Evolutionary conservation across 129 eudicot species (phyloP), one percentile per base, ranked within the genome.

Genomic region (Lonicera japonica): DNA sequence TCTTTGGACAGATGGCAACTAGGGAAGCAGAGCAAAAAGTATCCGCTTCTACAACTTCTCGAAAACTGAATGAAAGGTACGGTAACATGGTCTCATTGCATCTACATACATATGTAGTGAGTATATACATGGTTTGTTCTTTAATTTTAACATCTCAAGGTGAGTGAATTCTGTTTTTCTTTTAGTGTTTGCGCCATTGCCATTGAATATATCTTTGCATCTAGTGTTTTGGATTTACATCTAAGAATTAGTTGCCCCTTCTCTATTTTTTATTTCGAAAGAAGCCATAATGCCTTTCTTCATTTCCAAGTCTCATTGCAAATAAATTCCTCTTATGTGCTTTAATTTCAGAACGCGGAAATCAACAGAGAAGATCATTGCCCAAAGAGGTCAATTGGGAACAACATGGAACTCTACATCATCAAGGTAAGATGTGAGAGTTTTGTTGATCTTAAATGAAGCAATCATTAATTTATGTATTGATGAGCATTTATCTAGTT

Each of bases 51-150:
- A 61, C 16, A 55, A 73, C 79, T 59, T 75, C 73, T 54, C 79
- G 55, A 64, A 84, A 84, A 70, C 83, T 79, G 68, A 80, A 75
- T 40, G 87, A 77, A 66, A 74, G 96, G 99, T 92, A 80, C 55
- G 67, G 25, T 54, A 21, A 40, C 14, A 21, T n/a, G n/a, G n/a
- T 65, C 51, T 61, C 24, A 12, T 63, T 15, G 5, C 43, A 5
- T 38, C n/a, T n/a, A n/a, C n/a, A n/a, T n/a, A n/a, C n/a, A n/a
- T n/a, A n/a, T n/a, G n/a, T n/a, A n/a, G n/a, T n/a, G n/a, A n/a
- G n/a, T n/a, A n/a, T n/a, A n/a, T n/a, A n/a, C n/a, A n/a, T n/a
- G n/a, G n/a, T n/a, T n/a, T n/a, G n/a, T n/a, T n/a, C n/a, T n/a
- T n/a, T n/a, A n/a, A n/a, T n/a, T n/a, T n/a, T n/a, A n/a, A n/a